Evolutionary conservation across 352 stramenopile genomes (phyloP), one percentile per base, ranked within the genome.

Genomic region (Phytophthora aleatoria): DNA sequence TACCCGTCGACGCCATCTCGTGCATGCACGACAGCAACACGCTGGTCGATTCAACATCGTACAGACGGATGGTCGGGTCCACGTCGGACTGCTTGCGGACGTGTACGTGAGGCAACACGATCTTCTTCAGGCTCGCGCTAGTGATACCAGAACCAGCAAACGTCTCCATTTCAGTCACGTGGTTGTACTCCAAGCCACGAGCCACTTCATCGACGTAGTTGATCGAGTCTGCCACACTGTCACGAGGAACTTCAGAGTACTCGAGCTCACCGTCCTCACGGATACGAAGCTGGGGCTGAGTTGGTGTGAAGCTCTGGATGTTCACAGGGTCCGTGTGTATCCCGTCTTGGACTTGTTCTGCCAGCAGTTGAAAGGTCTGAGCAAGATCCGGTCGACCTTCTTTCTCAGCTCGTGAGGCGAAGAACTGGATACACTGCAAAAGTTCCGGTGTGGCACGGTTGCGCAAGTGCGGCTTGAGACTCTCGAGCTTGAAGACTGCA

Each of bases 31-130:
- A 78, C 26, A 96, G 73, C 45, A 95, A 63, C 69, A 84, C 71
- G 44, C 85, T 89, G n/a, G 89, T 95, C 36, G 85, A 79, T 59
- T 91, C 81, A 13, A 92, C 85, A 61, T 96, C 86, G 51, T 92
- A 90, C 44, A 95, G 62, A 41, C 87, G 85, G 47, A 92, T 86
- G 0, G 85, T 93, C 10, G 85, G 87, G 61, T 95, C 87, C 24
- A 89, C 79, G 33, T 84, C 69, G 7, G 85, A 91, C 8, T 73
- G 69, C 59, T 91, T 94, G 64, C 87, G 82, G 10, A 95, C 76
- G 70, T 94, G 85, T 15, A 92, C 79, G 57, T 92, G 81, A 1
- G 81, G 87, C 7, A 91, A 57, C 20, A 90, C 73, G 38, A 86
- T 83, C 49, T 85, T 75, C 73, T 85, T 89, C 54, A 89, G 47